Evolutionary conservation across 768 basidiomycete species (phyloP).

Genomic region (Suillus sp.): DNA sequence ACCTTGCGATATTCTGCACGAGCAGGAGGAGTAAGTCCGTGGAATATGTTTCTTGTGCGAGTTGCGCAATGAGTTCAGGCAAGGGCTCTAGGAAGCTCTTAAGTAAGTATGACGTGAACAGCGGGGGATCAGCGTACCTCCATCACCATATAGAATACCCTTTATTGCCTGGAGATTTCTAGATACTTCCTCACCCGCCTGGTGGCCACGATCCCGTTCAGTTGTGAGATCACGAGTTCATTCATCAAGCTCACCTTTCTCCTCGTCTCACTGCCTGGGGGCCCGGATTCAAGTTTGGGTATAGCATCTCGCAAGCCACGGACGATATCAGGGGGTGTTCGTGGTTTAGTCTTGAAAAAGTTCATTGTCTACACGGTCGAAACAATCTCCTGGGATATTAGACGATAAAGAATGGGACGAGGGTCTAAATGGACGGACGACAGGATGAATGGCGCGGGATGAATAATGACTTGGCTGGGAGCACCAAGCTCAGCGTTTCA

Average conservation of each 20-base stretch:
- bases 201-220: conserved; percentile 13
- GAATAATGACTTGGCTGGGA: background rate
- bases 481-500: conserved; percentile 6
- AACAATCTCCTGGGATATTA: conserved; percentile 8
- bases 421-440: background rate
- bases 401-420: conserved; percentile 3
- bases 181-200: conserved; percentile 89
- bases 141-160: conserved; percentile 82
- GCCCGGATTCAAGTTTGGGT: conserved; percentile 69
- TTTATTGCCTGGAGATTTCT: conserved; percentile 93
- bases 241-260: conserved; percentile 62
- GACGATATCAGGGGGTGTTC: conserved; percentile 87
- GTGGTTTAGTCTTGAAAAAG: conserved; percentile 91
- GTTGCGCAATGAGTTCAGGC: conserved; percentile 89
- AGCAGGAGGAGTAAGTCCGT: conserved; percentile 84
- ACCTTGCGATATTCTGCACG: conserved; percentile 77
- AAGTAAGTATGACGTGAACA: conserved; percentile 8
- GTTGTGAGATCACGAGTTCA: background rate
- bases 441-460: conserved; percentile 9
- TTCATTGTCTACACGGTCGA: conserved; percentile 57
- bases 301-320: conserved; percentile 79
- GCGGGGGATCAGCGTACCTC: conserved; percentile 53
- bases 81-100: conserved; percentile 59
- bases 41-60: conserved; percentile 94
- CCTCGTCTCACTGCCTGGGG: conserved; percentile 74